Evolutionary conservation across 2,329 filamentous ascomycete species (phyloP).

Genomic region (Phaeosphaeriaceae sp.): DNA sequence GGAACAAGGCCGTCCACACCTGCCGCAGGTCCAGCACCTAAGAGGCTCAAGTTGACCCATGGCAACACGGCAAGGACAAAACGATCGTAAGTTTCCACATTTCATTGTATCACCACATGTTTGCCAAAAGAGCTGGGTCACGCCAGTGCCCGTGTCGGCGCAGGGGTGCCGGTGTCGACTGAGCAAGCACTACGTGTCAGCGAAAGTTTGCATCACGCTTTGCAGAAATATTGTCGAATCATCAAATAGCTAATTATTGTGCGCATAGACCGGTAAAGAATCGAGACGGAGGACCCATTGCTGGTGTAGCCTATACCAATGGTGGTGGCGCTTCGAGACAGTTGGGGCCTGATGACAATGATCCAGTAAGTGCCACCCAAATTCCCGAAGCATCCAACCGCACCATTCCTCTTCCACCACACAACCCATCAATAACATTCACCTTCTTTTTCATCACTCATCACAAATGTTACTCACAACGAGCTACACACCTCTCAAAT

Average conservation of each 20-base stretch:
- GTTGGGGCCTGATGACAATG: slow-evolving; percentile 65
- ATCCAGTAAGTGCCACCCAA: slow-evolving; percentile 59
- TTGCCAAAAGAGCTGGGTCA: slow-evolving; percentile 20
- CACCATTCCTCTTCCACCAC: slow-evolving; percentile 49
- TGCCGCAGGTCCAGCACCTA: slow-evolving; percentile 36
- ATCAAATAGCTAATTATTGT: slow-evolving; percentile 40
- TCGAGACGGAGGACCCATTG: slow-evolving; percentile 69
- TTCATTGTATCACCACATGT: slow-evolving; percentile 17
- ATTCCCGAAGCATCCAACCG: slow-evolving; percentile 53
- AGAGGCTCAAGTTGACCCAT: slow-evolving; percentile 46
- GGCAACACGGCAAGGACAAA: slow-evolving; percentile 47
- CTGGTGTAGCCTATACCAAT: slow-evolving; percentile 65
- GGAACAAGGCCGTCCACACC: slow-evolving; percentile 46
- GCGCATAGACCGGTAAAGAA: slow-evolving; percentile 75
- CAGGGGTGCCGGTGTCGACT: slow-evolving; percentile 37
- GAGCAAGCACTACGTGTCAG: slow-evolving; percentile 44
- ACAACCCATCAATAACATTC: slow-evolving; percentile 41
- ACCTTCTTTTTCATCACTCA: slow-evolving; percentile 35
- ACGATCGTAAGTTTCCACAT: slow-evolving; percentile 44
- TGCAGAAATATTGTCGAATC: slow-evolving; percentile 27
- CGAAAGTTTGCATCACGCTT: slow-evolving; percentile 35
- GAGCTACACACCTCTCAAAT: slow-evolving; percentile 36
- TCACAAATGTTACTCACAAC: slow-evolving; percentile 44
- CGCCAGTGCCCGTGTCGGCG: slow-evolving; percentile 34
- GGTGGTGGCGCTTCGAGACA: slow-evolving; percentile 69